phyloP scores from a whole-genome alignment of 345 rosid species.

The Barbarea vulgaris region DNA sequence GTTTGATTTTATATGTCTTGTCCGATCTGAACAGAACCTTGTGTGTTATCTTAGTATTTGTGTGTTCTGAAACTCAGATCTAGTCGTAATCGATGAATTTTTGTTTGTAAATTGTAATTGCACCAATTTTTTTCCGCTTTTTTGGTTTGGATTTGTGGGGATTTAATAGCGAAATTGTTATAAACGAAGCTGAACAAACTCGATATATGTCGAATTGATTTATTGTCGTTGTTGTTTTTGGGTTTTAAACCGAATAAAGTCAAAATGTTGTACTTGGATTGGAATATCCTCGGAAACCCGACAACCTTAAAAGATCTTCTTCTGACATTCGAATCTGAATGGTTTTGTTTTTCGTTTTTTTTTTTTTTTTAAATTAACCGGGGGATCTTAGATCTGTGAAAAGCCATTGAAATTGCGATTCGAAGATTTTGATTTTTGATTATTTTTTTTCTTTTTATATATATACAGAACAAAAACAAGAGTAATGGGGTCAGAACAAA shows the following conservation, averaged over 20 bases:
- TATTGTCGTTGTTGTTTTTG: not conserved
- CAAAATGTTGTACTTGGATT: not conserved
- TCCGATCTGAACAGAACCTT: conserved; percentile 8
- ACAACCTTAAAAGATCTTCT: not conserved
- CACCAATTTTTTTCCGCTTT: not conserved
- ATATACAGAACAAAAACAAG: not conserved
- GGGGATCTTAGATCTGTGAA: not conserved
- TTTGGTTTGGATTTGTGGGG: not conserved
- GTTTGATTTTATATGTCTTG: not conserved
- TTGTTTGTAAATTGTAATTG: not conserved
- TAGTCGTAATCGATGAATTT: not conserved
- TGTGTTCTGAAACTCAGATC: conserved; percentile 14
- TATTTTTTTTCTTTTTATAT: not conserved
- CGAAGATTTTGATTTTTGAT: not conserved
- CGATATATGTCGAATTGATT: not conserved
- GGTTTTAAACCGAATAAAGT: not conserved
- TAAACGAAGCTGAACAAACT: not conserved
- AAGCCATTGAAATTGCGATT: not conserved
- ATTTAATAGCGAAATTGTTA: not conserved
- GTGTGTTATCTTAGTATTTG: not conserved
- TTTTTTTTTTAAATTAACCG: not conserved
- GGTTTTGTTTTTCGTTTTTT: no score
- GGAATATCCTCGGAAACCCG: not conserved
- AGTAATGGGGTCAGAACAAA: conserved; percentile 42
- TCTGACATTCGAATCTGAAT: not conserved